A percentile compares a stretch with the other conserved stretches of the same genome.
phyloP scores from a whole-genome alignment of 2,329 filamentous ascomycete genomes.

The Penicillium palitans region DNA sequence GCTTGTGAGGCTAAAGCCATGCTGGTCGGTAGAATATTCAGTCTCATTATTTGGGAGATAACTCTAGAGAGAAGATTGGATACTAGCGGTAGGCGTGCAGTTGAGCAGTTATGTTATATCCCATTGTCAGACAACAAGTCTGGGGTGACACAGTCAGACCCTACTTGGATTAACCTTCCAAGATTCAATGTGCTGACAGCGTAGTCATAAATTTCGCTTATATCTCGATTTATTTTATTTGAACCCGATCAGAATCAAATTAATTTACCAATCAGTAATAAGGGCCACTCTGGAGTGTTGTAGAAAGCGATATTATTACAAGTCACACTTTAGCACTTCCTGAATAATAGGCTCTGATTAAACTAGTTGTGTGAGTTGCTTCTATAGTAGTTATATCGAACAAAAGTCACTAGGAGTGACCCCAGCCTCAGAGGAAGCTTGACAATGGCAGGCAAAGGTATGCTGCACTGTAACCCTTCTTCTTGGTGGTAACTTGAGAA shows the following conservation, averaged over 20 bases:
- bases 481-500: not conserved
- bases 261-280: no score
- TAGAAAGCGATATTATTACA: not conserved
- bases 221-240: not conserved
- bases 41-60: slow-evolving; percentile 10
- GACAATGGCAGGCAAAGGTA: not conserved
- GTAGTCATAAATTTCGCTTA: not conserved
- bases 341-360: not conserved
- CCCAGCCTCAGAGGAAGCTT: not conserved
- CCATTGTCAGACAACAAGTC: not conserved
- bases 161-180: not conserved
- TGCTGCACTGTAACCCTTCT: not conserved
- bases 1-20: slow-evolving; percentile 12
- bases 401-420: not conserved
- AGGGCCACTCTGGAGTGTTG: no score
- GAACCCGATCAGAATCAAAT: no score
- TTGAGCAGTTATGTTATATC: not conserved
- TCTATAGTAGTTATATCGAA: not conserved
- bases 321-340: not conserved
- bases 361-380: not conserved
- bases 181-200: not conserved
- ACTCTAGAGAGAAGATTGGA: not conserved
- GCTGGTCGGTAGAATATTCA: not conserved
- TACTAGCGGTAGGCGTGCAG: not conserved
- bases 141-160: not conserved